Percentiles rank a stretch among this genome's conserved stretches.
Conservation (phyloP, 345 rosid species). For the Pugionium cornutum region DNA sequence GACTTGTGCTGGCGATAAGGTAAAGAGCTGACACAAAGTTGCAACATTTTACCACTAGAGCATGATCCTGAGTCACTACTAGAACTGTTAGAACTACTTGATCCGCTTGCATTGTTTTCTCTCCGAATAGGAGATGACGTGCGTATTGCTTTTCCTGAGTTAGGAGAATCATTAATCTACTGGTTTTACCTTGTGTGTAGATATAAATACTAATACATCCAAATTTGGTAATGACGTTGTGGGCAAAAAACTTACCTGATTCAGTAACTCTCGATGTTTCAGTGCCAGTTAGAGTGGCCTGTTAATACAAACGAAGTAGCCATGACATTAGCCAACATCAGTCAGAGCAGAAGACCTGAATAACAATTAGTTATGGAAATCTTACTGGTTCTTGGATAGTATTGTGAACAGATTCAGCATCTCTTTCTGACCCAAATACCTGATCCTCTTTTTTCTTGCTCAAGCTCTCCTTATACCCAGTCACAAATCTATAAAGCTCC, state of each 20-base stretch:
- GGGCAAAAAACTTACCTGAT: conserved; percentile 33
- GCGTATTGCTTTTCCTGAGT: conserved; percentile 32
- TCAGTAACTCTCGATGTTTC: conserved; percentile 35
- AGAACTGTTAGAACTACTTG: conserved; percentile 46
- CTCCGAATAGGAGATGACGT: conserved; percentile 29
- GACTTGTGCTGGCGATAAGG: conserved; percentile 15
- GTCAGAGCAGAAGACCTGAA: no score
- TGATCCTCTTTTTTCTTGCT: conserved; percentile 55
- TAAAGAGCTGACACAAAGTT: conserved; percentile 9
- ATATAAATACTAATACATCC: conserved; percentile 4
- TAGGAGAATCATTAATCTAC: conserved; percentile 15
- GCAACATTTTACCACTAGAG: conserved; percentile 41
- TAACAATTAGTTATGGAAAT: conserved; percentile 14
- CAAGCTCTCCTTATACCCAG: conserved; percentile 50
- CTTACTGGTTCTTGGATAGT: conserved; percentile 39
- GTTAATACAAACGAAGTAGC: no score
- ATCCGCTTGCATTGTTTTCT: conserved; percentile 40
- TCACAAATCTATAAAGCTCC: conserved; percentile 79
- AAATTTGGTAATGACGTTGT: conserved; percentile 9
- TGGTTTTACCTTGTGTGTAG: background rate
- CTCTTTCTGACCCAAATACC: conserved; percentile 43
- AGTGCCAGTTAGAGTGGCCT: conserved; percentile 17
- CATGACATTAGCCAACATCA: no score
- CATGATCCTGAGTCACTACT: conserved; percentile 42
- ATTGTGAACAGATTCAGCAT: conserved; percentile 45